These are phyloP conservation scores for Tritrichomonas foetus DNA, from an alignment of 208 protist species.

Conservation along the genomic window DNA sequence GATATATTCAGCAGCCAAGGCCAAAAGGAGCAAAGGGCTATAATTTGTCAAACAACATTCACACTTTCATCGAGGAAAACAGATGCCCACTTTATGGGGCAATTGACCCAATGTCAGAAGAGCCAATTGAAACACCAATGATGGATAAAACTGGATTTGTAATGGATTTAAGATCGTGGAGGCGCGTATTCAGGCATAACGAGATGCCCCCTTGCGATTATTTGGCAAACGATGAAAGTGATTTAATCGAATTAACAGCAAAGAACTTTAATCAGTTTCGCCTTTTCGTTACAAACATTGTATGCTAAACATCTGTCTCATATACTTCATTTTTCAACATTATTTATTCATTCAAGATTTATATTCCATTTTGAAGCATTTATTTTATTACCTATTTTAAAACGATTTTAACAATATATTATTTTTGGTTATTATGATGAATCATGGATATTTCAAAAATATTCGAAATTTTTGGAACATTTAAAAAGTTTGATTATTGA, in stretches of 20 bases:
- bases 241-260: not conserved
- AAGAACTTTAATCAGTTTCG: not conserved
- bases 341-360: too few species aligned
- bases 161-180: not conserved
- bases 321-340: too few species aligned
- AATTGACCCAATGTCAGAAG: not conserved
- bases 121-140: constrained; percentile 14
- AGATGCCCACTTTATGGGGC: not conserved
- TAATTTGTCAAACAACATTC: not conserved
- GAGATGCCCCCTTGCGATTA: not conserved
- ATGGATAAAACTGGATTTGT: constrained; percentile 9
- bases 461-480: too few species aligned
- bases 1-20: not conserved
- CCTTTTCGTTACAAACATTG: not conserved
- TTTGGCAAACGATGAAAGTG: not conserved
- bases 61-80: not conserved
- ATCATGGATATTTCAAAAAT: too few species aligned
- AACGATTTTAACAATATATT: too few species aligned
- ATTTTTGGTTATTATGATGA: too few species aligned
- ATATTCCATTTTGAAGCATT: too few species aligned
- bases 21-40: not conserved
- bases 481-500: too few species aligned
- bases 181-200: not conserved
- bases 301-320: too few species aligned
- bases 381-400: too few species aligned